phyloP scores from a whole-genome alignment of 129 eudicot species.

The Ambrosia trifida region DNA sequence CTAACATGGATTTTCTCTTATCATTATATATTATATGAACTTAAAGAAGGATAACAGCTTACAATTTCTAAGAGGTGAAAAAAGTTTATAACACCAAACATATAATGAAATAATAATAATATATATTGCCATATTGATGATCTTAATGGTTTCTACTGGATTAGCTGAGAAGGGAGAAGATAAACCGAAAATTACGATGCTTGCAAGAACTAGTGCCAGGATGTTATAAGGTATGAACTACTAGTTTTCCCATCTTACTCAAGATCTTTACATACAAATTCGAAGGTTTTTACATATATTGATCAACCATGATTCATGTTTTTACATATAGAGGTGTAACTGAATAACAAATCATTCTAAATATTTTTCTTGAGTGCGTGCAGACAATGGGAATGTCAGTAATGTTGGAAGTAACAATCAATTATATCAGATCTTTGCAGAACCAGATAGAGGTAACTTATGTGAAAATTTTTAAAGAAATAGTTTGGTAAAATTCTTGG shows the following conservation, averaged over 20 bases:
- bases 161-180: constrained; percentile 81
- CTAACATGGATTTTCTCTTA: background rate
- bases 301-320: no score
- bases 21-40: background rate
- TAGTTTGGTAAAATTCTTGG: background rate
- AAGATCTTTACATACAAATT: background rate
- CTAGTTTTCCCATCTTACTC: background rate
- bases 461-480: background rate
- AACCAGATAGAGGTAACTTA: constrained; percentile 80
- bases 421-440: constrained; percentile 79
- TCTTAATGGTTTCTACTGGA: background rate
- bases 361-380: constrained; percentile 22
- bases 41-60: background rate
- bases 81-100: background rate
- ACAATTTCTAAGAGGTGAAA: background rate
- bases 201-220: constrained; percentile 97
- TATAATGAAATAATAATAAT: background rate
- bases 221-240: constrained; percentile 72
- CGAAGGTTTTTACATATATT: no score
- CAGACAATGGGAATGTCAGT: constrained; percentile 99
- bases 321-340: no score
- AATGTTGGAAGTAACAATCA: constrained; percentile 84
- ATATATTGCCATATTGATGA: background rate
- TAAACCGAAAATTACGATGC: constrained; percentile 69
- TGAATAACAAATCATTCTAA: no score